Base-by-base conservation (phyloP, 208 protist genomes). In the Tritrichomonas musculus region DNA sequence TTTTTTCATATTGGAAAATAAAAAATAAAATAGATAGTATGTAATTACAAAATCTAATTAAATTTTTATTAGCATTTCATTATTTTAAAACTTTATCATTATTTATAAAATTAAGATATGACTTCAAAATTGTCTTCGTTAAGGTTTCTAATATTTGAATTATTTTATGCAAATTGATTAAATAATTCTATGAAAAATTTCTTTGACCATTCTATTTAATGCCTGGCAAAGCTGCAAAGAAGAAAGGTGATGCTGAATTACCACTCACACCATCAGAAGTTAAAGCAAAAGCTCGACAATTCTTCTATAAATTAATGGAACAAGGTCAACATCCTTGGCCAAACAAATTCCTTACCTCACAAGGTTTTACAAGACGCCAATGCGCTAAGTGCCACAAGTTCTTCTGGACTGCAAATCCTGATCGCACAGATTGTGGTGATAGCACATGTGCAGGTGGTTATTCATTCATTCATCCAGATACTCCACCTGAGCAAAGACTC, bases 221-320 rank as follows among this genome's bases (percentile, higher is more conserved):
- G 53, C 64, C 64, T 33, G 64, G 22, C 5, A 69, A 69, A 69
- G 55, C 55, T 60, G 64, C 64, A 33, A 17, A 69, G 27, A 13
- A 69, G 25, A 69, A 69, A 25, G 64, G 30, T n/a, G 27, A n/a
- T n/a, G 8, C 22, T n/a, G 17, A 17, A 69, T 8, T 69, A 8
- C 64, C 64, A 84, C 20, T 84, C 5, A 93, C 88, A 69, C 53
- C 88, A 73, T 69, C 50, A 20, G 88, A 93, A 73, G 64, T 93
- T 27, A 93, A 93, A 44, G 39, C 53, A 0, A 66, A 65, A 47
- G 88, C 88, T 30, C 8, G 88, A 13, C 22, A 73, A 65, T 65
- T 50, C 53, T 93, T 93, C 33, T 27, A n/a, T 20, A 4, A 93
- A 65, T 49, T 88, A 33, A 88, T 33, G 47, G 77, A 9, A 8